A percentile compares a stretch with the other conserved stretches of the same genome.
Conservation (phyloP, 1,284 basidiomycete species). For the Tremellales sp. region DNA sequence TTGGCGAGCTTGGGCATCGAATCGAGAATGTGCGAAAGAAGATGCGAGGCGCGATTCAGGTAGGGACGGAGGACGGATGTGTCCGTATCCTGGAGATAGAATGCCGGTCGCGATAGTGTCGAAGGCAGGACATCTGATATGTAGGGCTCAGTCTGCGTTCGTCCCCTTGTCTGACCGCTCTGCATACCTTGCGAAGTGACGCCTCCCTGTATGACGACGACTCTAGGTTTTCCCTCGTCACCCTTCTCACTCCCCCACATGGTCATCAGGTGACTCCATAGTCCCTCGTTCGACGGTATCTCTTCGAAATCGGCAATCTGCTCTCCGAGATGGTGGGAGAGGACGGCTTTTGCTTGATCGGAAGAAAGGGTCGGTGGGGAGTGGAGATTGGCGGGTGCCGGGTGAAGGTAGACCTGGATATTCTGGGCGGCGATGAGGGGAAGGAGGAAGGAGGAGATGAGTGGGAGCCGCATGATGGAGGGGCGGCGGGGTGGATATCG, state of each 20-base stretch:
- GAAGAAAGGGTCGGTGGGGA: constrained; percentile 34
- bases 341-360: constrained; percentile 44
- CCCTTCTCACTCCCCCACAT: constrained; percentile 26
- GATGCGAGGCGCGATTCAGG: constrained; percentile 31
- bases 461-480: constrained; percentile 22
- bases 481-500: not conserved
- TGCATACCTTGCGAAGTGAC: constrained; percentile 36
- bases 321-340: constrained; percentile 45
- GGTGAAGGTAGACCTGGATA: constrained; percentile 47
- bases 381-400: constrained; percentile 25
- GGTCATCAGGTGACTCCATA: constrained; percentile 42
- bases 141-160: not conserved
- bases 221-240: constrained; percentile 24
- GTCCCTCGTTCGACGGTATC: constrained; percentile 36
- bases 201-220: constrained; percentile 43
- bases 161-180: not conserved
- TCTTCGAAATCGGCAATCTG: constrained; percentile 34
- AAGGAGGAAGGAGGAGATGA: constrained; percentile 9
- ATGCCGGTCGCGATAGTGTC: constrained; percentile 31
- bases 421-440: constrained; percentile 21
- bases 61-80: constrained; percentile 37
- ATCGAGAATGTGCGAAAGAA: constrained; percentile 31
- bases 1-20: constrained; percentile 30
- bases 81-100: constrained; percentile 35
- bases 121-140: constrained; percentile 35